phyloP scores from a whole-genome alignment of 129 eudicot genomes.

The Chrysanthemum lavandulifolium region DNA sequence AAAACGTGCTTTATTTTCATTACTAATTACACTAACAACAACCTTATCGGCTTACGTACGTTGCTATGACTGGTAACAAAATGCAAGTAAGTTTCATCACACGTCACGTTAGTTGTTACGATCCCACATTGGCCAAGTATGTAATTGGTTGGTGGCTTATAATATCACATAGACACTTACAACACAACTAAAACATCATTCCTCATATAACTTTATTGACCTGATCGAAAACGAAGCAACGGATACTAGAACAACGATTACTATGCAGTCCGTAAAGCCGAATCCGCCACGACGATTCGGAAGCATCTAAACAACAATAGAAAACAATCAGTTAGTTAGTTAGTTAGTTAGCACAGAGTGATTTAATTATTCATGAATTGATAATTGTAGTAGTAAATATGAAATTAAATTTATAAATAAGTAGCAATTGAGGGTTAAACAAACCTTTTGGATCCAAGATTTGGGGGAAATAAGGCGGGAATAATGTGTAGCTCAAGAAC shows the following conservation, averaged over 20 bases:
- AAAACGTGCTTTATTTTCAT: no score
- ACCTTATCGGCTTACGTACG: no score
- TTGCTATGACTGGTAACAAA: no score
- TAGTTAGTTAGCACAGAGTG: neutral
- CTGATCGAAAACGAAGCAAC: conserved; percentile 21
- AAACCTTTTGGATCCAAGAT: conserved; percentile 7
- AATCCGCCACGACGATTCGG: conserved; percentile 6
- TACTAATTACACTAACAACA: no score
- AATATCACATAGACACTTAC: neutral
- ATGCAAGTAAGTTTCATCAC: no score
- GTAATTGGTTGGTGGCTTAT: no score
- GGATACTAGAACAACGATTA: conserved; percentile 5
- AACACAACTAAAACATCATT: neutral
- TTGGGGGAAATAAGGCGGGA: conserved; percentile 22
- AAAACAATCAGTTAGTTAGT: neutral
- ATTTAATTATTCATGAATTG: no score
- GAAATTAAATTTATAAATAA: neutral
- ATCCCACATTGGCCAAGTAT: no score
- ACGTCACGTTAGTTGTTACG: no score
- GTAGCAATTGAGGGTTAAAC: neutral
- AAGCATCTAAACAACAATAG: conserved; percentile 12
- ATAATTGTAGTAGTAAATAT: neutral
- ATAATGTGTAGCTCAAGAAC: neutral
- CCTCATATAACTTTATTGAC: neutral
- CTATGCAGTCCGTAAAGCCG: neutral